Percentiles rank a stretch among this genome's conserved stretches.
phyloP scores from a whole-genome alignment of 192 early-diverging fungal species.

The Phycomyces nitens region DNA sequence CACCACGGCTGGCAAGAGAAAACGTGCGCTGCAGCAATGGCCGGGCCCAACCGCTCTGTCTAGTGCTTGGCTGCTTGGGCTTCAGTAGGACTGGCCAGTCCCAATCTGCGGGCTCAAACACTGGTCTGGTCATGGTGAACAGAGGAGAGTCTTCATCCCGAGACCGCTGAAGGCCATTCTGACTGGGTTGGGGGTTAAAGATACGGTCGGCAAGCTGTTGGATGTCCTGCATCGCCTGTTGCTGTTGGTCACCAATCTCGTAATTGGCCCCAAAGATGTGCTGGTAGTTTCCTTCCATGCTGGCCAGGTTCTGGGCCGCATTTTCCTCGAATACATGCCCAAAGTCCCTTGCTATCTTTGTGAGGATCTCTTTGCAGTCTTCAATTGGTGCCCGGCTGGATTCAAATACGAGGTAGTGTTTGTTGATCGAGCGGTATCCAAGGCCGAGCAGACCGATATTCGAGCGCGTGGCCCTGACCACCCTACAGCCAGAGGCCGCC shows the following conservation, averaged over 20 bases:
- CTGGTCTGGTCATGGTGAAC: slow-evolving; percentile 13
- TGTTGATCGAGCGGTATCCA: slow-evolving; percentile 9
- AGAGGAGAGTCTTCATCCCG: neutral
- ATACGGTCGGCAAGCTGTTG: neutral
- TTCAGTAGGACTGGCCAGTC: slow-evolving; percentile 17
- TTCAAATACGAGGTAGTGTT: slow-evolving; percentile 16
- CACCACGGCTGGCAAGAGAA: neutral
- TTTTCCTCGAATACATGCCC: slow-evolving; percentile 17
- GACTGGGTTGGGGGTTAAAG: neutral
- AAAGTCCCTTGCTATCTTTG: slow-evolving; percentile 13
- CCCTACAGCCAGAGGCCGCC: neutral
- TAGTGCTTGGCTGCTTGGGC: slow-evolving; percentile 1
- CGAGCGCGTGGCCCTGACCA: slow-evolving; percentile 7
- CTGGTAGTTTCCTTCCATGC: slow-evolving; percentile 20
- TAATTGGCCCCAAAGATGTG: neutral
- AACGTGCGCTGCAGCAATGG: slow-evolving; percentile 8
- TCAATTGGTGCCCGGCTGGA: neutral
- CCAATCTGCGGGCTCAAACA: slow-evolving; percentile 21
- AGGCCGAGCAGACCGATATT: neutral
- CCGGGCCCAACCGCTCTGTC: neutral
- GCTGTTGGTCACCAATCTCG: neutral
- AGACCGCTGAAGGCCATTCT: too few relatives aligned
- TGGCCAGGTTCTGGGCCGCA: slow-evolving; percentile 19
- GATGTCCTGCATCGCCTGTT: neutral
- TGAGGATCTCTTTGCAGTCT: slow-evolving; percentile 1